A percentile compares a stretch with the other conserved stretches of the same genome.
Evolutionary conservation across 192 early-diverging fungal species (phyloP).

Genomic region (Entomortierella chlamydospora): DNA sequence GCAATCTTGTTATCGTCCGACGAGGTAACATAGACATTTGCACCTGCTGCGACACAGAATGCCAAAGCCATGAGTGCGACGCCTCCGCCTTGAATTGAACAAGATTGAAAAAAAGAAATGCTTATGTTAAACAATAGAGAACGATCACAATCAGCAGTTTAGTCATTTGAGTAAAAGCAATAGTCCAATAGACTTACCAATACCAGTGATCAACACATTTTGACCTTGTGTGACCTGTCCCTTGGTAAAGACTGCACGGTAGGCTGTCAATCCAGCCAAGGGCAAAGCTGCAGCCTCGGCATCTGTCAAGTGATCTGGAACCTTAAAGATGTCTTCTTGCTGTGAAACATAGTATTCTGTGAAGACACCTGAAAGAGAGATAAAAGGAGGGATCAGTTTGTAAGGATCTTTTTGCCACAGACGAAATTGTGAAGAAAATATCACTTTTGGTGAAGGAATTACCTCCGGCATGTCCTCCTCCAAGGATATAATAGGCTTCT

Average conservation of each 20-base stretch:
- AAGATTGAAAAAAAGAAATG: constrained; percentile 2
- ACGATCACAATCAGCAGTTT: not conserved
- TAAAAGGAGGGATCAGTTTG: not conserved
- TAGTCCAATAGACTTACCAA: constrained; percentile 49
- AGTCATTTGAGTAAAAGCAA: too few relatives aligned
- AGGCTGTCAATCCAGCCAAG: constrained; percentile 73
- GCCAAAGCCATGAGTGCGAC: constrained; percentile 75
- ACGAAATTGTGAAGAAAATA: too few relatives aligned
- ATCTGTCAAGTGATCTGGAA: constrained; percentile 68
- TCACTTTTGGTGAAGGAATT: not conserved
- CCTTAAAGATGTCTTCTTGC: constrained; percentile 57
- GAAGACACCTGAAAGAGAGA: constrained; percentile 63
- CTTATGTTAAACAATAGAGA: not conserved
- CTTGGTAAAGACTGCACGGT: constrained; percentile 72
- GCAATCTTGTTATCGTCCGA: constrained; percentile 71
- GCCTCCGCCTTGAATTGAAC: constrained; percentile 63
- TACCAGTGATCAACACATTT: constrained; percentile 76
- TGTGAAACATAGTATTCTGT: constrained; percentile 64
- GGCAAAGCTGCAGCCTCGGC: constrained; percentile 76
- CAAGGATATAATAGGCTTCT: constrained; percentile 56
- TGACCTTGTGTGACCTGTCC: constrained; percentile 62
- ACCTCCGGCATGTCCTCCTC: constrained; percentile 37
- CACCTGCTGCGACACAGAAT: constrained; percentile 74
- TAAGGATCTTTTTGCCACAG: too few relatives aligned
- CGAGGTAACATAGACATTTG: constrained; percentile 79